A percentile compares a stretch with the other conserved stretches of the same genome.
These are phyloP conservation scores for Nicotiana benthamiana DNA, from an alignment of 257 asterid species.

Conservation along the genomic window DNA sequence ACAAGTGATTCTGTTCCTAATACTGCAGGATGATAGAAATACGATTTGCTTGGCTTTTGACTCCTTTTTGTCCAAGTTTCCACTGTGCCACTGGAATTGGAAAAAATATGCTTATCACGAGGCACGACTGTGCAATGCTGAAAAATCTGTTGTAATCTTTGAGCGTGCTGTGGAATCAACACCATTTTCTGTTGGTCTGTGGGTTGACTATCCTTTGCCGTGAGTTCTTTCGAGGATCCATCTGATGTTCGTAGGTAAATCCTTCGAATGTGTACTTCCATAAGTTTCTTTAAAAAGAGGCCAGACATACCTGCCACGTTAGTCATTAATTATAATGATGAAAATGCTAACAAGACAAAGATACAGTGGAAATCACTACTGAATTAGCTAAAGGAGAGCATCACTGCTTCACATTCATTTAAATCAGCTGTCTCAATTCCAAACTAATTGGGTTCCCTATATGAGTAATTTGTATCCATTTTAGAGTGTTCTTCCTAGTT, in stretches of 20 bases:
- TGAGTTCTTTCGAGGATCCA: constrained; percentile 50
- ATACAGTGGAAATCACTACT: background rate
- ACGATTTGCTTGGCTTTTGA: constrained; percentile 61
- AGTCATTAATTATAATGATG: background rate
- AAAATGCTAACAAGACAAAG: background rate
- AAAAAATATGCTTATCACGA: constrained; percentile 59
- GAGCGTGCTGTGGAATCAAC: constrained; percentile 50
- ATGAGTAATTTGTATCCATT: background rate
- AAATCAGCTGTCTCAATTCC: background rate
- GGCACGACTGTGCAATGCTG: constrained; percentile 47
- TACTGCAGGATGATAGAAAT: constrained; percentile 64
- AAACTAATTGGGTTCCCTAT: background rate
- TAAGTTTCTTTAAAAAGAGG: constrained; percentile 3
- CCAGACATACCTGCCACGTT: background rate
- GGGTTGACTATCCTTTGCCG: constrained; percentile 70
- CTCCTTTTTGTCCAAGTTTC: constrained; percentile 59
- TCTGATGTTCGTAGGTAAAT: constrained; percentile 72
- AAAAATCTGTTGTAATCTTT: constrained; percentile 59
- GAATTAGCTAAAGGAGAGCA: background rate
- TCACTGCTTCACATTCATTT: background rate
- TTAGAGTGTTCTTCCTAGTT: background rate
- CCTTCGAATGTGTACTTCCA: constrained; percentile 9
- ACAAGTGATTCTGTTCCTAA: constrained; percentile 5
- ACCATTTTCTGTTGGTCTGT: constrained; percentile 69
- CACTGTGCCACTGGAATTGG: constrained; percentile 89